Base-by-base conservation (phyloP, 23 red algal genomes). In the Cyanidium caldarium region DNA sequence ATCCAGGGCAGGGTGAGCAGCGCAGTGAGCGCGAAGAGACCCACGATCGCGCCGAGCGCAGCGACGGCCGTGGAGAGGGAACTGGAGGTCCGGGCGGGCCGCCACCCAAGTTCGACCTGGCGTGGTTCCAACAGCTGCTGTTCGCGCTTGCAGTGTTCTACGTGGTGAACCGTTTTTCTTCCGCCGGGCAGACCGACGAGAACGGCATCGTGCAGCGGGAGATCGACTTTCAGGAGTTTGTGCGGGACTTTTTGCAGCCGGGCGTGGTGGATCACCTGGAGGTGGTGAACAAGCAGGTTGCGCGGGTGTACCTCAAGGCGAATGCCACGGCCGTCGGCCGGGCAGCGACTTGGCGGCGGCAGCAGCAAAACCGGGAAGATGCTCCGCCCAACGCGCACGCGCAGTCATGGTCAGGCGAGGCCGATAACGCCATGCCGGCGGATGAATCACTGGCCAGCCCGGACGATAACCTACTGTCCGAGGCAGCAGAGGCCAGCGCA, bases 151-250 rank as follows among this genome's bases (percentile, higher is more conserved):
- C n/a, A 61, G 31, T 61, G 7, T 61, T 61, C 31, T 61, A 61
- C 23, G 51, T 28, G 31, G 7, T 61, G 10, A 61, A 61, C 51
- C 5, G n/a, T 16, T 10, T 16, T 28, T 16, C 7, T n/a, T 44
- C 41, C n/a, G 51, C n/a, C n/a, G 31, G 31, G 21, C 51, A 28
- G 21, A 28, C 5, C 51, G 51, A 14, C 51, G 5, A 28, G 40
- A 10, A 44, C n/a, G 10, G 51, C 7, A 7, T 14, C 51, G 7
- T 61, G 13, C 51, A 28, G 21, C 70, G 71, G 1, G 92, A 98
- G 40, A 98, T 98, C 38, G 82, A 84, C 17, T 98, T 98, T 57
- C 92, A 98, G 46, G 68, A 80, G 1, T 86, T 98, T 82, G 80
- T 98, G 34, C 77, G 75, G 76, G 79, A 88, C 42, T 39, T 98